Evolutionary conservation across 345 rosid species (phyloP).

Genomic region (Euphorbia pulcherrima): DNA sequence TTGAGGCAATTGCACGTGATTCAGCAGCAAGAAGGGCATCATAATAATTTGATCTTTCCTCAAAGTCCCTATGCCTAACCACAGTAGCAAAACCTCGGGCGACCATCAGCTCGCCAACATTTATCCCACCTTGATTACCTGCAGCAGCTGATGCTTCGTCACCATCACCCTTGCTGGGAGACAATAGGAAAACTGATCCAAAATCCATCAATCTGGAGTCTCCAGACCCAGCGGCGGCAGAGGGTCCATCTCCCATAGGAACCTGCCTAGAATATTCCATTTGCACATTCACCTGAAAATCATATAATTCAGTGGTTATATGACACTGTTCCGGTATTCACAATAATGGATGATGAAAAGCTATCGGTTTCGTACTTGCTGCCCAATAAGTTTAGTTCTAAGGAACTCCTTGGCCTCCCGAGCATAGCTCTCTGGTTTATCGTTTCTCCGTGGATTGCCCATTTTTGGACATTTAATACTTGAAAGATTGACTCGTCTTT

Average conservation of each 20-base stretch:
- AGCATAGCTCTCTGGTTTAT: constrained; percentile 89
- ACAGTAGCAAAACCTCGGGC: constrained; percentile 79
- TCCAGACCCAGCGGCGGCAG: constrained; percentile 44
- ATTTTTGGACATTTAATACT: constrained; percentile 91
- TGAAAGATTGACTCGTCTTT: constrained; percentile 82
- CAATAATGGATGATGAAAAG: not conserved
- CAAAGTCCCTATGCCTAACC: constrained; percentile 85
- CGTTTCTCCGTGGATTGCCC: constrained; percentile 83
- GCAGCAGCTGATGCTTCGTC: constrained; percentile 44
- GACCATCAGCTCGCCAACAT: constrained; percentile 77
- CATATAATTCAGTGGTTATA: not conserved
- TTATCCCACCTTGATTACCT: constrained; percentile 54
- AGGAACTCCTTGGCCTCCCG: constrained; percentile 88
- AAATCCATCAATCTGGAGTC: constrained; percentile 90
- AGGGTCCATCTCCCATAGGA: constrained; percentile 53
- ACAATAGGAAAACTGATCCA: constrained; percentile 76
- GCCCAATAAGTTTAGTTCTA: constrained; percentile 74
- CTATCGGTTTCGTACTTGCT: constrained; percentile 42
- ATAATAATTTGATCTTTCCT: constrained; percentile 92
- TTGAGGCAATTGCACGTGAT: constrained; percentile 68
- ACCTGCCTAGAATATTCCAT: constrained; percentile 96
- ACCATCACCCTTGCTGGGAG: constrained; percentile 56
- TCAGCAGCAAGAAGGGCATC: constrained; percentile 92
- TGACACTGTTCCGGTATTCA: not conserved
- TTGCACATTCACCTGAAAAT: constrained; percentile 68